A percentile compares a stretch with the other conserved stretches of the same genome.
Evolutionary conservation across 2,329 filamentous ascomycete genomes (phyloP).

Genomic region (Alternaria angustiovoidea): DNA sequence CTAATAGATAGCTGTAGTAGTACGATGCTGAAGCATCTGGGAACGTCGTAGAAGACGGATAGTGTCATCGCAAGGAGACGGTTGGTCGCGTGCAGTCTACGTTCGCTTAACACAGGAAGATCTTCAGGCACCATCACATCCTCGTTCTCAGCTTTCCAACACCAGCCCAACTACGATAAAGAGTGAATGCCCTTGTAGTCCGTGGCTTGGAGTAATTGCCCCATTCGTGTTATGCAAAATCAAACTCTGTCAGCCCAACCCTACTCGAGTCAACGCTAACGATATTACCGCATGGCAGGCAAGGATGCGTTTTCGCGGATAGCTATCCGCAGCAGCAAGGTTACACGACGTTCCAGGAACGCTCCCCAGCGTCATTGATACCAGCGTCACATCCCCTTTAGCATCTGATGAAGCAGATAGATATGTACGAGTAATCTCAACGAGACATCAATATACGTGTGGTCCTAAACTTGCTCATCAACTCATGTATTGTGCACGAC

Average conservation of each 20-base stretch:
- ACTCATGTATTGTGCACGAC: neutral
- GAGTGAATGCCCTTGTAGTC: neutral
- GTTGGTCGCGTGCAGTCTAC: slow-evolving; percentile 18
- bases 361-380: neutral
- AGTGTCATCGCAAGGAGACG: slow-evolving; percentile 17
- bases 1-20: slow-evolving; percentile 17
- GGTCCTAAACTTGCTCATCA: neutral
- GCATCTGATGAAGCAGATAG: neutral
- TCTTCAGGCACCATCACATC: slow-evolving; percentile 24
- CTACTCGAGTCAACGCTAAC: slow-evolving; percentile 8
- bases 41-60: slow-evolving; percentile 14
- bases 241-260: slow-evolving; percentile 7
- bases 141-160: slow-evolving; percentile 3
- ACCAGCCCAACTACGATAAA: neutral
- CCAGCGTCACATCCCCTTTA: neutral
- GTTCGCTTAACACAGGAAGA: slow-evolving; percentile 23
- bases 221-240: neutral
- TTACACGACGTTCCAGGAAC: slow-evolving; percentile 7
- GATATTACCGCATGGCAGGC: slow-evolving; percentile 2
- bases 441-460: neutral
- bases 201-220: neutral
- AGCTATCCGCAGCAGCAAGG: slow-evolving; percentile 7
- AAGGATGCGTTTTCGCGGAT: slow-evolving; percentile 6
- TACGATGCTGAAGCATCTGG: slow-evolving; percentile 18
- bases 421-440: neutral